These are phyloP conservation scores for Albizia julibrissin DNA, from an alignment of 306 rosid species.

Conservation along the genomic window DNA sequence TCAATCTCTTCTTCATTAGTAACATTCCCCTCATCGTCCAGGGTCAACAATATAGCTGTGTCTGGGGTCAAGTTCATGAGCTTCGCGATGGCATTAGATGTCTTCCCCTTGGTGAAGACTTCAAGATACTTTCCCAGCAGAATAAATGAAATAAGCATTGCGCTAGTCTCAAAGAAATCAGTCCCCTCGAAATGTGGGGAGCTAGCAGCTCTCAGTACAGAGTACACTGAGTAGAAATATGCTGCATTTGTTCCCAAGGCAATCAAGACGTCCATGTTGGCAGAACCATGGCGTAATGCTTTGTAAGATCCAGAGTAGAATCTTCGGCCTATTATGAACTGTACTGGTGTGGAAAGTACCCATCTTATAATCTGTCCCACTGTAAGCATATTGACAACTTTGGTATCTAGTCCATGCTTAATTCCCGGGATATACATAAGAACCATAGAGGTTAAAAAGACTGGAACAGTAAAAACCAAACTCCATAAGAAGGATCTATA, in stretches of 20 bases:
- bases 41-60: conserved; percentile 53
- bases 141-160: conserved; percentile 88
- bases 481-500: conserved; percentile 70
- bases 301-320: conserved; percentile 77
- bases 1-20: conserved; percentile 64
- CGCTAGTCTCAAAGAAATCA: conserved; percentile 90
- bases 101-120: conserved; percentile 83
- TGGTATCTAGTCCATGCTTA: conserved; percentile 54
- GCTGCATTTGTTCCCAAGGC: conserved; percentile 92
- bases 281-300: conserved; percentile 69
- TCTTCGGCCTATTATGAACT: conserved; percentile 69
- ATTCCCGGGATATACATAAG: conserved; percentile 80
- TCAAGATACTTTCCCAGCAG: conserved; percentile 90
- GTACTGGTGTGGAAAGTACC: conserved; percentile 85
- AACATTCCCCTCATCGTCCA: conserved; percentile 61
- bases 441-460: conserved; percentile 84
- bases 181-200: conserved; percentile 62
- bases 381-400: conserved; percentile 67
- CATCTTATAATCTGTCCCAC: conserved; percentile 68
- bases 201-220: conserved; percentile 68
- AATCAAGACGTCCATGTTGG: conserved; percentile 91
- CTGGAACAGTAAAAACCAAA: conserved; percentile 70
- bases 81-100: conserved; percentile 89
- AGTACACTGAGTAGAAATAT: conserved; percentile 81
- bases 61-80: conserved; percentile 83